Evolutionary conservation across 441 rosid genomes (phyloP), one percentile per base, ranked within the genome.

Genomic region (Oxalis stricta): DNA sequence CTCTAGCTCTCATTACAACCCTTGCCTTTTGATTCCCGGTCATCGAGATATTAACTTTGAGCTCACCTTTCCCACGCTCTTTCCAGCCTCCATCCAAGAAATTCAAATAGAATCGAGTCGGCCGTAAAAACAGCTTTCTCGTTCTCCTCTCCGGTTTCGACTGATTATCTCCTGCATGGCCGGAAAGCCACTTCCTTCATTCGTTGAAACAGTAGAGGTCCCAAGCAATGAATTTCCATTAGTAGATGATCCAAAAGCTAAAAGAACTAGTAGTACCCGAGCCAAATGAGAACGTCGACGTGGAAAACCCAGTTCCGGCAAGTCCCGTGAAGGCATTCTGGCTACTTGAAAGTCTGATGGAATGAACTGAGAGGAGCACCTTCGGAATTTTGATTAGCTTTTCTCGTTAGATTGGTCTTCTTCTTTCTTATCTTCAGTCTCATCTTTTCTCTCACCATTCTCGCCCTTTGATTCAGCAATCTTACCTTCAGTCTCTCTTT

Each of bases 31-130:
- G 71, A 4, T 50, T 17, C 17, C 56, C 83, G 8, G 59, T 14
- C 23, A 76, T 66, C 3, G 82, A 64, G 11, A 89, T 70, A 42
- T 84, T 89, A 53, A 89, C 86, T 65, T 77, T 89, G 23, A 84
- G 50, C 41, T 85, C 89, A 48, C 97, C 97, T 63, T 82, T 89
- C 9, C 96, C 97, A 8, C 97, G 92, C 67, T 85, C 95, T 67
- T 82, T 89, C 97, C 97, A 88, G 41, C 65, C 51, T 9, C 75
- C 73, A 32, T 71, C n/a, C 79, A n/a, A 60, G 36, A 61, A 46
- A 89, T 54, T 89, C 97, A 48, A 79, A 89, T 63, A 89, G 45
- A 39, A 71, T 60, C 2, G 94, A 82, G 56, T 84, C 95, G 18
- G 95, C 76, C 16, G 82, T 48, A 61, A 84, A 89, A 30, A 55